phyloP scores from a whole-genome alignment of 1,284 basidiomycete genomes.

The Fomitopsis pinicola region DNA sequence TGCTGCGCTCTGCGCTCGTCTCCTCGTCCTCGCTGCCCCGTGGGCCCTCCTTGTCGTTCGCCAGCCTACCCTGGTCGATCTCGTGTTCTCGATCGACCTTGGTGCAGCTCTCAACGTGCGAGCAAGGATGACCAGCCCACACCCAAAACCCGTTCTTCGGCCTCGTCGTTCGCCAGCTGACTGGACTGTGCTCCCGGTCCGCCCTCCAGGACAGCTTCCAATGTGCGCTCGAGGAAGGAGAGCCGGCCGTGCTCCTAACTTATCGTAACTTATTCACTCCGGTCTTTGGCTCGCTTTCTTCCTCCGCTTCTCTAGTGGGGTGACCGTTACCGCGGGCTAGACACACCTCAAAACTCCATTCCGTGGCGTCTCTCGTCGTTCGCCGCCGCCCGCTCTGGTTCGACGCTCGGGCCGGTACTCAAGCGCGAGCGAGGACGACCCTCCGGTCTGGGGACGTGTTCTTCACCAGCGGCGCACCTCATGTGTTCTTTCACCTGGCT shows the following conservation, averaged over 20 bases:
- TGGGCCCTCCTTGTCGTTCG: conserved; percentile 1
- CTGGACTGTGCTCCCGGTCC: neutral
- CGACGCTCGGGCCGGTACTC: neutral
- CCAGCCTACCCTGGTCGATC: neutral
- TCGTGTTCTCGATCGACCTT: neutral
- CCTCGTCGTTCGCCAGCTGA: conserved; percentile 1
- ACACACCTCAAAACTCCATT: too few species aligned
- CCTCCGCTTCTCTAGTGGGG: too few species aligned
- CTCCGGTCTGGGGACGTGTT: neutral
- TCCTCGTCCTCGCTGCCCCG: neutral
- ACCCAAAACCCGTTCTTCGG: neutral
- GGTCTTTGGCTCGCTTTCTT: neutral
- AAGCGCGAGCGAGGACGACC: neutral
- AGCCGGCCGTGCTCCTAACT: neutral
- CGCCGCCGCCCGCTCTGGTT: neutral
- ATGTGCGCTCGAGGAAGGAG: neutral
- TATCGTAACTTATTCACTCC: neutral
- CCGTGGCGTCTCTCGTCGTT: neutral
- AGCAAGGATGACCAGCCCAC: conserved; percentile 1
- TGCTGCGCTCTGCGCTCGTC: neutral
- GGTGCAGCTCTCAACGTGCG: neutral
- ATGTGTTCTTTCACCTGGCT: neutral
- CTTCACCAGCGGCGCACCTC: neutral
- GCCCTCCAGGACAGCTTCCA: neutral
- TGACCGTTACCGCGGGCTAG: too few species aligned